Evolutionary conservation across 768 basidiomycete species (phyloP).

Genomic region (Phaeotremella fagi): DNA sequence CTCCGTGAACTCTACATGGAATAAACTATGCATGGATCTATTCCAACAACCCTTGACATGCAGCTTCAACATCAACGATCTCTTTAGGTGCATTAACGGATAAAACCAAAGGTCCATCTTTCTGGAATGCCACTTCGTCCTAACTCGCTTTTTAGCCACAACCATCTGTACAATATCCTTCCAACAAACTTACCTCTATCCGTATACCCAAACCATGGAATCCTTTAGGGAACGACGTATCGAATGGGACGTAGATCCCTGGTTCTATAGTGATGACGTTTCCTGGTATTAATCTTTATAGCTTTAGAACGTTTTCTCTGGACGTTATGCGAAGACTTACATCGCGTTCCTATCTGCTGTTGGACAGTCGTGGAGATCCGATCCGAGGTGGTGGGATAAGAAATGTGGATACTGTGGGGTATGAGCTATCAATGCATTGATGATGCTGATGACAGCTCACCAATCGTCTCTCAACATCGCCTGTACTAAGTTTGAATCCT

Average conservation of each 20-base stretch:
- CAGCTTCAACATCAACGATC: conserved; percentile 48
- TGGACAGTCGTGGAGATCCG: conserved; percentile 84
- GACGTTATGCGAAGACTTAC: conserved; percentile 25
- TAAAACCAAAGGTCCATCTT: conserved; percentile 40
- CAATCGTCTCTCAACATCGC: conserved; percentile 63
- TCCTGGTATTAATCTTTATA: conserved; percentile 60
- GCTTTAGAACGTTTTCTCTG: background rate
- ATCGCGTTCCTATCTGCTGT: conserved; percentile 42
- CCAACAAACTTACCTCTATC: conserved; percentile 63
- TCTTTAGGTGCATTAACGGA: conserved; percentile 48
- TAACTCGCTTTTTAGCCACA: conserved; percentile 3
- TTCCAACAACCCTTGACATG: conserved; percentile 42
- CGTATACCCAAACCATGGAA: conserved; percentile 90
- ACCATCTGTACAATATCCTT: background rate
- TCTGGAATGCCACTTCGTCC: conserved; percentile 47
- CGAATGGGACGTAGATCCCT: conserved; percentile 85
- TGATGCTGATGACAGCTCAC: conserved; percentile 18
- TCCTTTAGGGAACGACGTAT: conserved; percentile 69
- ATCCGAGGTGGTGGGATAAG: conserved; percentile 84
- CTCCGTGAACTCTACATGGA: too few relatives aligned
- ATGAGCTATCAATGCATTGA: background rate
- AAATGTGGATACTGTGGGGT: conserved; percentile 72
- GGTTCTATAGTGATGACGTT: conserved; percentile 87
- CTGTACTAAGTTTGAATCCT: conserved; percentile 61
- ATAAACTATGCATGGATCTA: too few relatives aligned